Percentiles rank a stretch among this genome's conserved stretches.
phyloP scores from a whole-genome alignment of 2,329 filamentous ascomycete species.

The Monosporascus sp. region DNA sequence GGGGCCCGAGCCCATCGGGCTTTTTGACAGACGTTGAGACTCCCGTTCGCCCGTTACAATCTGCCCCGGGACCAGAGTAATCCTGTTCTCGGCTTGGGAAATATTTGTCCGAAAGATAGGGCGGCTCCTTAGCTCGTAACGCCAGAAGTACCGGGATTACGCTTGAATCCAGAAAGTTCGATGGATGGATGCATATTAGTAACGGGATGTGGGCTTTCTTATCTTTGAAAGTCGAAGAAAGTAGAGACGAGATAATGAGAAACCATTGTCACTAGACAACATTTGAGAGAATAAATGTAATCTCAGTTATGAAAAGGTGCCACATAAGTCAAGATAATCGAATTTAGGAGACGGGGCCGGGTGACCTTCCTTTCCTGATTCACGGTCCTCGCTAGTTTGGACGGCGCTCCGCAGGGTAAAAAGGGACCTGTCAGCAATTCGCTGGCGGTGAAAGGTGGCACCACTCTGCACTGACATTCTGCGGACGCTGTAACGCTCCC shows the following conservation, averaged over 20 bases:
- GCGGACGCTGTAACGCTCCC: too few species aligned
- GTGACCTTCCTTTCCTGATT: too few species aligned
- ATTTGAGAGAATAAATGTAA: not conserved
- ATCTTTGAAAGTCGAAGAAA: not conserved
- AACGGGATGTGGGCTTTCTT: too few species aligned
- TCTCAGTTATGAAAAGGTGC: not conserved
- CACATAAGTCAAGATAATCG: not conserved
- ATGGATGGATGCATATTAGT: not conserved
- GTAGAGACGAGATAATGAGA: not conserved
- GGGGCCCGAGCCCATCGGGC: conserved; percentile 2
- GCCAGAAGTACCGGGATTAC: not conserved
- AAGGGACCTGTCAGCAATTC: not conserved
- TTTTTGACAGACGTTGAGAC: conserved; percentile 5
- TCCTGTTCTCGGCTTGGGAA: not conserved
- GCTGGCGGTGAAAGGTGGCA: not conserved
- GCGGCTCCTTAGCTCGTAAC: not conserved
- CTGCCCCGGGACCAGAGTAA: not conserved
- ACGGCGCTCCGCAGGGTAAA: not conserved
- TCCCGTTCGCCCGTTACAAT: not conserved
- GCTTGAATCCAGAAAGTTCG: not conserved
- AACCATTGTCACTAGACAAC: not conserved
- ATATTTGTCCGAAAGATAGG: not conserved
- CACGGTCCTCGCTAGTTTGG: not conserved
- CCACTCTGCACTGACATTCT: not conserved
- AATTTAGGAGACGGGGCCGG: too few species aligned